Evolutionary conservation across 305 asterid genomes (phyloP).

Genomic region (Solanum hybrid): DNA sequence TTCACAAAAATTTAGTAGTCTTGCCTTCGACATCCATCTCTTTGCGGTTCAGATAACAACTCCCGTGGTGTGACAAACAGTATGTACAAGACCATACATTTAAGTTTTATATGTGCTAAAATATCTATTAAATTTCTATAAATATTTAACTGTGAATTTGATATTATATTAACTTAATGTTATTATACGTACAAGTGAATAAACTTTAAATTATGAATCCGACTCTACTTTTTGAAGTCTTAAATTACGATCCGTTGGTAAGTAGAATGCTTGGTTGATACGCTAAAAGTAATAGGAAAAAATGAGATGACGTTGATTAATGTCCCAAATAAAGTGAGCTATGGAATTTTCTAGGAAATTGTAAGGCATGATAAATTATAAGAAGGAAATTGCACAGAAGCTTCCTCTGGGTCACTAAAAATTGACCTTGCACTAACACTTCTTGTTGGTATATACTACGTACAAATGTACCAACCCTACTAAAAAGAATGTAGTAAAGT

Average conservation of each 20-base stretch:
- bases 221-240: neutral
- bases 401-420: slow-evolving; percentile 17
- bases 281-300: neutral
- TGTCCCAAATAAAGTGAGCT: neutral
- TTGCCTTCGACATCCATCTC: neutral
- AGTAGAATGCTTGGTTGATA: neutral
- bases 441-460: neutral
- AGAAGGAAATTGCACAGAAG: slow-evolving; percentile 29
- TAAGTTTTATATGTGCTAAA: neutral
- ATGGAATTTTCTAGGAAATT: slow-evolving; percentile 17
- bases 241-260: neutral
- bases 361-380: neutral
- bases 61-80: neutral
- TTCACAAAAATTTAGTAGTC: neutral
- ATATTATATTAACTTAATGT: neutral
- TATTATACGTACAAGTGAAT: neutral
- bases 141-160: neutral
- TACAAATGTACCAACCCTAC: neutral
- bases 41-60: neutral
- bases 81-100: neutral
- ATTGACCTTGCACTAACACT: slow-evolving; percentile 11
- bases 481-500: neutral
- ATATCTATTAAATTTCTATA: neutral
- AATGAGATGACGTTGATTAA: neutral
- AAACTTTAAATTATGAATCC: neutral